Evolutionary conservation across 2,329 filamentous ascomycete species (phyloP), one percentile per base, ranked within the genome.

Genomic region (Fusarium stilboides): DNA sequence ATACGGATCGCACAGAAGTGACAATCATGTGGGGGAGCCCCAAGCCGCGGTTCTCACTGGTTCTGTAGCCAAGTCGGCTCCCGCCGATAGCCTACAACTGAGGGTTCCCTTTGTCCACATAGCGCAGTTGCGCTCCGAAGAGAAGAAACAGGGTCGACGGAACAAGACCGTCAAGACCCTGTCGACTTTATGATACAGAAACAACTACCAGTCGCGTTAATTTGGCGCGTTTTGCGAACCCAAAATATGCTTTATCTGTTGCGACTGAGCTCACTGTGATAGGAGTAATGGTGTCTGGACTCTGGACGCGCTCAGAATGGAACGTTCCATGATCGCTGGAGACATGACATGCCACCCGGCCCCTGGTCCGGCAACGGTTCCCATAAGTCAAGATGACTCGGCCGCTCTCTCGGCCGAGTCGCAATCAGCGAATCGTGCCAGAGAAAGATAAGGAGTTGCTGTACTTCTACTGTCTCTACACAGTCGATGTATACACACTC

Each of bases 321-420:
- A 68, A 68, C 65, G 65, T 68, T 68, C 54, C 65, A 68, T 68
- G 55, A 53, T 62, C 46, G 17, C 65, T 68, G 65, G 65, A 60
- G 36, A 52, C 65, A 69, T 52, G 60, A 60, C 65, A 69, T 55
- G 62, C 61, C 53, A 65, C 54, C 47, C 52, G 51, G 24, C 46
- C 61, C 65, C 54, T 66, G 55, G 54, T 65, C 17, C 43, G 42
- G 54, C 55, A 69, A 57, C 50, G 39, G 51, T 43, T 65, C 47
- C 45, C 53, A 52, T 56, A 43, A 60, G 53, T 44, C 33, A 14
- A 36, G 20, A 26, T 37, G 62, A 62, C 66, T 69, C 66, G 66
- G 66, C 66, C 66, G 66, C 54, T 39, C 50, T 31, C 34, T 37
- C 66, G 65, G 66, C 66, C 65, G 66, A 69, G 44, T 69, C 33